Percentiles rank a stretch among this genome's conserved stretches.
These are phyloP conservation scores for Gracilaria caudata DNA, from an alignment of 23 red algal genomes.

Conservation along the genomic window DNA sequence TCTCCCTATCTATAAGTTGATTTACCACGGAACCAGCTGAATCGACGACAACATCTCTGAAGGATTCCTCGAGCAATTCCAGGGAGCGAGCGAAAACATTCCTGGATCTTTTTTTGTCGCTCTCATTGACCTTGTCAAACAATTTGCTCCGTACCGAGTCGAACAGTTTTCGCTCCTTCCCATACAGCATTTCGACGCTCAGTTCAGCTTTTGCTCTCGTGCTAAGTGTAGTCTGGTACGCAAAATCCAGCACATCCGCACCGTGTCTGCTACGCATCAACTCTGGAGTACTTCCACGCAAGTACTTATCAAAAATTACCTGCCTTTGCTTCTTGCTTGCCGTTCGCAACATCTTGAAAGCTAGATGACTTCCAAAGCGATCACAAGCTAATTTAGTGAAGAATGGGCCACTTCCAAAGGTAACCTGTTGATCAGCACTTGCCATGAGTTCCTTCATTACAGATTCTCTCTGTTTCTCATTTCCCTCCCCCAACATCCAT, in stretches of 20 bases:
- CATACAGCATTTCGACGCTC: conserved; percentile 60
- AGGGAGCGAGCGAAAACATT: conserved; percentile 51
- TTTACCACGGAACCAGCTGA: conserved; percentile 39
- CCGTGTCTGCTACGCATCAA: conserved; percentile 71
- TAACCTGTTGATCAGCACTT: conserved; percentile 2
- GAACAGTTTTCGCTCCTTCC: conserved; percentile 44
- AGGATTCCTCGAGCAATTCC: conserved; percentile 37
- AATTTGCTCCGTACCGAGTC: conserved; percentile 33
- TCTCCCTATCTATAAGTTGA: conserved; percentile 61
- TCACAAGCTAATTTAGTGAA: conserved; percentile 56
- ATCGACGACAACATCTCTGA: conserved; percentile 51
- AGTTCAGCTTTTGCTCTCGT: conserved; percentile 28
- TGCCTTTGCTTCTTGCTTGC: conserved; percentile 23
- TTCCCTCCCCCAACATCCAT: conserved; percentile 65
- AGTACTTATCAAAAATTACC: conserved; percentile 50
- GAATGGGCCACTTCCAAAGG: conserved; percentile 36
- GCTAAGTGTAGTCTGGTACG: conserved; percentile 57
- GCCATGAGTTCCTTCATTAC: conserved; percentile 64
- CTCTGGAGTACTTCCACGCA: conserved; percentile 31
- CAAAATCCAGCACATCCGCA: conserved; percentile 72
- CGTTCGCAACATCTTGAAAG: conserved; percentile 65
- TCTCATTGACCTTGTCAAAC: background rate
- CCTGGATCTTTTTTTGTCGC: background rate
- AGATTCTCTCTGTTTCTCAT: conserved; percentile 7
- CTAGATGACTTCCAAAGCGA: conserved; percentile 66